Evolutionary conservation across 1,139 yeast genomes (phyloP).

Genomic region (Ashbya aceris): DNA sequence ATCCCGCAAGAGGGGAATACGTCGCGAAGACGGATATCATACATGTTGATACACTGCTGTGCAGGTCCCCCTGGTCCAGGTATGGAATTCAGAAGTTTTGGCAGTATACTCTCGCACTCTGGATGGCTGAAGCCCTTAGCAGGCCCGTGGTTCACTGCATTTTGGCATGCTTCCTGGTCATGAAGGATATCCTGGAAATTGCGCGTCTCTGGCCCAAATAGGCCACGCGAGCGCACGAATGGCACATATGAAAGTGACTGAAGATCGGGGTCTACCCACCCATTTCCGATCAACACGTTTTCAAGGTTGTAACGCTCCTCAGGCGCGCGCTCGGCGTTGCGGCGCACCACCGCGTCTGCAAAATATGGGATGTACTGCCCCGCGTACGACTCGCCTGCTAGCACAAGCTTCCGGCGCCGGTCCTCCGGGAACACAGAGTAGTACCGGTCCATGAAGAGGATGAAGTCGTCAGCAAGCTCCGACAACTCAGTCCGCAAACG

Average conservation of each 20-base stretch:
- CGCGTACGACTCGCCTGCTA: constrained; percentile 96
- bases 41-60: constrained; percentile 66
- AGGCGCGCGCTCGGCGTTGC: constrained; percentile 32
- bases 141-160: constrained; percentile 33
- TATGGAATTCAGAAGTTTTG: constrained; percentile 35
- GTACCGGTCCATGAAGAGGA: constrained; percentile 57
- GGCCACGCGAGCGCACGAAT: constrained; percentile 50
- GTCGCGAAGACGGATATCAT: constrained; percentile 66
- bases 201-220: constrained; percentile 39
- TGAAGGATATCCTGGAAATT: constrained; percentile 35
- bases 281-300: constrained; percentile 83
- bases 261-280: constrained; percentile 87
- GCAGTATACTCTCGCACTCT: constrained; percentile 45
- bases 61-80: constrained; percentile 24
- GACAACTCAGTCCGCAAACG: constrained; percentile 49
- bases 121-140: constrained; percentile 27
- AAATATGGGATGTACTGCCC: constrained; percentile 94
- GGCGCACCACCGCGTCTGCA: constrained; percentile 50
- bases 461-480: constrained; percentile 51
- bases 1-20: constrained; percentile 80
- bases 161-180: constrained; percentile 57
- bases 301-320: constrained; percentile 34
- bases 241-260: constrained; percentile 82
- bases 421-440: constrained; percentile 71
- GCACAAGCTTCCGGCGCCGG: constrained; percentile 48